These are phyloP conservation scores for Botrytis tulipae DNA, from an alignment of 2,329 filamentous ascomycete species.

Conservation along the genomic window DNA sequence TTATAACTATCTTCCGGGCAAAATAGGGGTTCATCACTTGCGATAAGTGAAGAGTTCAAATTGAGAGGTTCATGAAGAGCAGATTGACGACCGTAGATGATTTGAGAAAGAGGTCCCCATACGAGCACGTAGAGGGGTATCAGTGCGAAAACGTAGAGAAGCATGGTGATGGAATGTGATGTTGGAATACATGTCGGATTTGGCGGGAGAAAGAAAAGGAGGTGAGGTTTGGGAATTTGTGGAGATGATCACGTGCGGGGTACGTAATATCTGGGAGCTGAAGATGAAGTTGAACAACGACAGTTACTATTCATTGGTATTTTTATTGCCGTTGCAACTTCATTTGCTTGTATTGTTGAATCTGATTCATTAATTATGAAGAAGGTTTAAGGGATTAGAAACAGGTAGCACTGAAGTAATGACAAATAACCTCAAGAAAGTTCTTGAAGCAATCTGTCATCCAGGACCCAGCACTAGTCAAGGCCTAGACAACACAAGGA, in stretches of 20 bases:
- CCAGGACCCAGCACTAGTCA: neutral
- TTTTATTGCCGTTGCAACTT: neutral
- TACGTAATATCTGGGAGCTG: neutral
- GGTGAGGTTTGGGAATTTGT: slow-evolving; percentile 3
- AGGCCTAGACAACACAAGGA: neutral
- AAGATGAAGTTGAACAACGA: neutral
- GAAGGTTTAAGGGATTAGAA: neutral
- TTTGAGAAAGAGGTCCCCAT: slow-evolving; percentile 33
- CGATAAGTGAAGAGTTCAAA: slow-evolving; percentile 35
- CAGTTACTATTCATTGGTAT: neutral
- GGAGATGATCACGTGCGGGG: neutral
- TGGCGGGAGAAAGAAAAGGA: slow-evolving; percentile 5
- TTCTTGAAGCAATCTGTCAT: neutral
- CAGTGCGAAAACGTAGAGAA: slow-evolving; percentile 35
- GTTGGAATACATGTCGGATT: neutral
- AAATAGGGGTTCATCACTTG: slow-evolving; percentile 33
- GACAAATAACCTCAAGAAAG: neutral
- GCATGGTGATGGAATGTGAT: slow-evolving; percentile 27
- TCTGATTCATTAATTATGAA: too few species aligned
- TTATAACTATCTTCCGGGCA: slow-evolving; percentile 35
- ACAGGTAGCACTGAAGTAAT: neutral
- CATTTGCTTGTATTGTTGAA: neutral
- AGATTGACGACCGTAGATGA: slow-evolving; percentile 24
- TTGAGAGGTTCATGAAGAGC: slow-evolving; percentile 21
- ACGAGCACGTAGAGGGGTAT: slow-evolving; percentile 36